Base-by-base conservation (phyloP, 2,329 filamentous ascomycete genomes). In the Esteya vermicola region DNA sequence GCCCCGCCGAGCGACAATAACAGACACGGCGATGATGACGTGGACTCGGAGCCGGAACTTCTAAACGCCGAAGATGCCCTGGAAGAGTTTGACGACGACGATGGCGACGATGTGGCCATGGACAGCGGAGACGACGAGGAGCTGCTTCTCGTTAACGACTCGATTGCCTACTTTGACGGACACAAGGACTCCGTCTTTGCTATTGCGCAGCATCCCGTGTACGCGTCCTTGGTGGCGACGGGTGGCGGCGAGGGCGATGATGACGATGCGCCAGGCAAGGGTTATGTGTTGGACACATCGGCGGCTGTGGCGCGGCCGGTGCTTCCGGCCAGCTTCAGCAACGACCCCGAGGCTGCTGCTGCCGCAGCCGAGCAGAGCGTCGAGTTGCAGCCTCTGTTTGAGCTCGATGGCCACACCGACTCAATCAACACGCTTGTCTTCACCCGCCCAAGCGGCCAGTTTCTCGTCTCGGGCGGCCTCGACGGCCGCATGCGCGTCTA, bases 131-230 rank as follows among this genome's bases (percentile, higher is more conserved):
- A 45, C 22, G 69, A 72, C 35, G 71, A 78, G 50, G 85, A 91
- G 57, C 76, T 95, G 32, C 63, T 75, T 32, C 69, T 96, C 7
- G 76, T 91, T 47, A 98, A 96, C 67, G 89, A 98, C 68, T 93
- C 85, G 48, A 69, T 80, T 49, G 89, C 85, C 44, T 89, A 93
- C 66, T 95, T 96, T 55, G 91, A 96, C 65, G 61, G 64, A 27
- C 85, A 95, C 65, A 81, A 78, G 51, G 86, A 95, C 69, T 88
- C 81, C 45, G 82, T 98, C 54, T 98, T 95, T 66, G 78, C 84
- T 61, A 91, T 98, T 57, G 85, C 89, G 16, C 85, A 94, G 57
- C 91, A 98, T 57, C 91, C 91, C 4, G 65, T 77, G 7, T 70
- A 82, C 54, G 75, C 81, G 6, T 69, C 78, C 18, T 77, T 96